Evolutionary conservation across 2,329 filamentous ascomycete species (phyloP).

Genomic region (Ascochyta viciae-villosae): DNA sequence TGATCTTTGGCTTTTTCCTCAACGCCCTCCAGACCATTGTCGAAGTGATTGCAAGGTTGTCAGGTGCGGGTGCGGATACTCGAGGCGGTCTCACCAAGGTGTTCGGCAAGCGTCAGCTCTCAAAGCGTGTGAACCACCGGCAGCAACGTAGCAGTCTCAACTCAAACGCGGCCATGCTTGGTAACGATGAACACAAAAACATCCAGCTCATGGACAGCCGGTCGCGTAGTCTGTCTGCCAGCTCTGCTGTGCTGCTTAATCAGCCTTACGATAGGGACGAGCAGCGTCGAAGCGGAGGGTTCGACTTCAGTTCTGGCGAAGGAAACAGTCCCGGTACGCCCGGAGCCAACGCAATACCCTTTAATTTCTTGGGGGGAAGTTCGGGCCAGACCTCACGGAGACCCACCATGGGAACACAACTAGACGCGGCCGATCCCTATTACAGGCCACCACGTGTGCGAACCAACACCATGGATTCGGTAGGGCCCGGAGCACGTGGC

Average conservation of each 20-base stretch:
- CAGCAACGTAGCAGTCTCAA: conserved; percentile 79
- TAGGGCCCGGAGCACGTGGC: conserved; percentile 57
- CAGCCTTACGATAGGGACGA: conserved; percentile 52
- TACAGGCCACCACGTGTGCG: conserved; percentile 83
- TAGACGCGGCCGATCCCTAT: conserved; percentile 72
- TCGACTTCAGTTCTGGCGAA: conserved; percentile 63
- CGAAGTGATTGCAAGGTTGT: conserved; percentile 82
- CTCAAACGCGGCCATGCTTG: conserved; percentile 82
- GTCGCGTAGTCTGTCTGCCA: conserved; percentile 66
- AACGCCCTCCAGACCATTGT: conserved; percentile 90
- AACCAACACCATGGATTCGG: conserved; percentile 61
- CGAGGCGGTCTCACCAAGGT: conserved; percentile 84
- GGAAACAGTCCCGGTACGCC: conserved; percentile 70
- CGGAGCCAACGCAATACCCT: conserved; percentile 71
- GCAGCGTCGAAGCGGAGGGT: conserved; percentile 57
- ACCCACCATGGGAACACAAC: conserved; percentile 42
- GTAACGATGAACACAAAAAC: conserved; percentile 70
- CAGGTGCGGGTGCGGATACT: conserved; percentile 79
- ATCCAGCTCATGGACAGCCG: conserved; percentile 61
- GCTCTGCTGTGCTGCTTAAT: conserved; percentile 67
- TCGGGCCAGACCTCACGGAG: conserved; percentile 52
- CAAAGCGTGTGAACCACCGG: conserved; percentile 71
- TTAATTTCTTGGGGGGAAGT: conserved; percentile 68
- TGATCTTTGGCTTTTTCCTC: conserved; percentile 91
- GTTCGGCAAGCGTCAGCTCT: conserved; percentile 89